Evolutionary conservation across 129 eudicot genomes (phyloP), one percentile per base, ranked within the genome.

Genomic region (Chrysanthemum makinoi): DNA sequence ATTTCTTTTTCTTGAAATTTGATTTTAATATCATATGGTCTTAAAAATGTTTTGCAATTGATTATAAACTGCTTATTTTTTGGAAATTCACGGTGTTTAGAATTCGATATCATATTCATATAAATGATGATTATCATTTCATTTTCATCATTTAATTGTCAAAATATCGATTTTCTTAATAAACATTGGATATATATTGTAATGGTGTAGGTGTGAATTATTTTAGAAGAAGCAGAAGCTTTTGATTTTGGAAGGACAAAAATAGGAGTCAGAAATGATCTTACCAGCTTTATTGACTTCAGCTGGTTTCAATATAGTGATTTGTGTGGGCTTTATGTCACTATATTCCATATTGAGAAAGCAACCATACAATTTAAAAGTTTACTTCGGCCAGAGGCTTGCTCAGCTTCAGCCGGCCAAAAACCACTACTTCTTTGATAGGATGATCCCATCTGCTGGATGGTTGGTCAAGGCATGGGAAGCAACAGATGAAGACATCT

Each of bases 381-480:
- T 90, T 10, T 89, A 94, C 81, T 94, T 94, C 47, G 93, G 89
- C 16, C 96, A 85, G 69, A 85, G 81, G 84, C 80, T 94, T 67
- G 85, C 96, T 62, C 93, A 80, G 62, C 68, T 77, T 18, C 56
- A 69, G 39, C 65, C 85, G 18, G 81, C 62, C 66, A 74, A 83
- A 28, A 88, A 66, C 58, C 86, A 80, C 62, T 83, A 72, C 35
- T 46, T 87, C 44, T 72, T 87, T 35, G 91, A 86, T n/a, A 82
- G 96, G 57, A 72, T 87, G 20, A 62, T 94, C 28, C 97, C 98
- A 19, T 94, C 96, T 33, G 83, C 98, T 48, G 84, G 95, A 69
- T 94, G 98, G 98, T 82, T 94, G 39, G 72, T 87, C 39, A 89
- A 94, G 84, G 93, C 98, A 26, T 94, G 98, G 95, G 90, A 84